phyloP scores from a whole-genome alignment of 1,139 yeast species.

The Hanseniaspora sp. region DNA sequence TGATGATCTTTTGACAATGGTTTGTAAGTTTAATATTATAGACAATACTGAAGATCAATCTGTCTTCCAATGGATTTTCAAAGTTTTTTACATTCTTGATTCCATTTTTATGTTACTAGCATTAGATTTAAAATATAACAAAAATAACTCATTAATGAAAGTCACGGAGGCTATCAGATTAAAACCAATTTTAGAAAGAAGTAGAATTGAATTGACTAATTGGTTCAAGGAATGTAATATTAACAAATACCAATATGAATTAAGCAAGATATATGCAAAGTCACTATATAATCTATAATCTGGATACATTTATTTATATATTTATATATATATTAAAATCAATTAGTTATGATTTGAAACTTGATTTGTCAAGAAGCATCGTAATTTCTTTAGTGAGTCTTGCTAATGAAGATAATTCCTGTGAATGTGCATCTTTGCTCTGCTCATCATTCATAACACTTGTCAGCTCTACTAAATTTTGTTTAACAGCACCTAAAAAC shows the following conservation, averaged over 20 bases:
- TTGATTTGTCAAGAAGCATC: conserved; percentile 55
- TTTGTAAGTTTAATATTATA: conserved; percentile 35
- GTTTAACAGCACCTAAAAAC: conserved; percentile 64
- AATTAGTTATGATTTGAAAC: conserved; percentile 32
- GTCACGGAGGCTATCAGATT: conserved; percentile 41
- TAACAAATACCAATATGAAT: conserved; percentile 31
- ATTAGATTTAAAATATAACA: background rate
- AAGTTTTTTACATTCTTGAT: conserved; percentile 37
- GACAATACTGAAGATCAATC: conserved; percentile 22
- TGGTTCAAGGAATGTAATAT: conserved; percentile 25
- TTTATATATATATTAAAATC: conserved; percentile 18
- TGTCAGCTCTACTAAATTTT: conserved; percentile 1
- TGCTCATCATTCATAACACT: conserved; percentile 74
- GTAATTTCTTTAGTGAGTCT: conserved; percentile 87
- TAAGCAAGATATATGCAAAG: conserved; percentile 30
- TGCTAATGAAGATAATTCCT: conserved; percentile 69
- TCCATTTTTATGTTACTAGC: conserved; percentile 26
- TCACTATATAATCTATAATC: conserved; percentile 24
- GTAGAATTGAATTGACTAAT: conserved; percentile 34
- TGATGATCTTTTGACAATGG: conserved; percentile 57
- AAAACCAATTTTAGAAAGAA: conserved; percentile 38
- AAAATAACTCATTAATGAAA: conserved; percentile 23
- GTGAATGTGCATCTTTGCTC: conserved; percentile 64
- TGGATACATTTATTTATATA: too few relatives aligned
- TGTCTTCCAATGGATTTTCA: conserved; percentile 30